A percentile compares a stretch with the other conserved stretches of the same genome.
These are phyloP conservation scores for Neurospora sp. DNA, from an alignment of 495 filamentous ascomycete genomes.

Conservation along the genomic window DNA sequence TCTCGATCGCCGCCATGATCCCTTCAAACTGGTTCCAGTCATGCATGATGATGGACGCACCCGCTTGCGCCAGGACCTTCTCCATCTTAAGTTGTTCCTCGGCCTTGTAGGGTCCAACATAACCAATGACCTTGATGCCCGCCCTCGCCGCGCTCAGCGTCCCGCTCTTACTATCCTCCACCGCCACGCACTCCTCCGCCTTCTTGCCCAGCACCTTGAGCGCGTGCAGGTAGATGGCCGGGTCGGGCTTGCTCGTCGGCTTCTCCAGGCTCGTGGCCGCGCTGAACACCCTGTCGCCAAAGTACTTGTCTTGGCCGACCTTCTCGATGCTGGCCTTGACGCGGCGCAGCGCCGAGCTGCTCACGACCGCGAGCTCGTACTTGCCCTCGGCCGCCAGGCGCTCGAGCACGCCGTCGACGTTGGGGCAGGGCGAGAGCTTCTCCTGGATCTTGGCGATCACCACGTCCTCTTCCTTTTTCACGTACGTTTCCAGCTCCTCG, in stretches of 20 bases:
- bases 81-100: slow-evolving; percentile 67
- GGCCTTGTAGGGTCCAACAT: slow-evolving; percentile 71
- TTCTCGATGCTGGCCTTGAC: slow-evolving; percentile 75
- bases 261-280: slow-evolving; percentile 68
- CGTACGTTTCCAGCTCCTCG: slow-evolving; percentile 66
- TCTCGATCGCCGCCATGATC: slow-evolving; percentile 57
- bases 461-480: slow-evolving; percentile 66
- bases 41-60: slow-evolving; percentile 68
- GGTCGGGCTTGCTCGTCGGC: slow-evolving; percentile 86
- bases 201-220: slow-evolving; percentile 65
- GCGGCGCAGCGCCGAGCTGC: slow-evolving; percentile 65
- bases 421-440: slow-evolving; percentile 55
- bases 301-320: slow-evolving; percentile 70
- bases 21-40: slow-evolving; percentile 75
- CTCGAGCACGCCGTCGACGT: slow-evolving; percentile 57
- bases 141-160: slow-evolving; percentile 71
- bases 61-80: slow-evolving; percentile 54
- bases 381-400: slow-evolving; percentile 49
- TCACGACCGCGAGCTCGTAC: slow-evolving; percentile 77
- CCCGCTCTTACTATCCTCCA: slow-evolving; percentile 88
- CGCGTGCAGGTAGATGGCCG: slow-evolving; percentile 81
- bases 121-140: slow-evolving; percentile 74
- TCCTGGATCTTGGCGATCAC: slow-evolving; percentile 80
- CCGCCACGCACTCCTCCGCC: slow-evolving; percentile 65
- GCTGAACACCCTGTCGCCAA: slow-evolving; percentile 68